These are phyloP conservation scores for Mycogone perniciosa DNA, from an alignment of 2,329 filamentous ascomycete species.

Conservation along the genomic window DNA sequence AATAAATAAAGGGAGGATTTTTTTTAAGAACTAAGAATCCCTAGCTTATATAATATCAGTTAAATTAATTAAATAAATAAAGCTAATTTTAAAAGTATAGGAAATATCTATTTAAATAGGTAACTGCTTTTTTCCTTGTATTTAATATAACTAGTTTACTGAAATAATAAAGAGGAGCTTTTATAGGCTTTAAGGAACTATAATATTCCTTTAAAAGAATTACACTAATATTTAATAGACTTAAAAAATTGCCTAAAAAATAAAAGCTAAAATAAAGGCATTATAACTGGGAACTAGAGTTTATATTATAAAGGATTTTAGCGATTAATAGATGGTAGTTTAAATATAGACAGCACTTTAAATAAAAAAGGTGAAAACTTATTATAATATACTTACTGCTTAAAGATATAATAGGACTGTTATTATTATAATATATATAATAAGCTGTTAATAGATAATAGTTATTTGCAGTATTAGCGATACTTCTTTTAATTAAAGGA, in stretches of 20 bases:
- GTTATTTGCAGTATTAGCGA: neutral
- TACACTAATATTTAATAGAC: neutral
- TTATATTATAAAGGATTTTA: neutral
- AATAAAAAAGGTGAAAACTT: no score
- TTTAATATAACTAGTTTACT: neutral
- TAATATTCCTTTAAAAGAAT: neutral
- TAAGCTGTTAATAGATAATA: neutral
- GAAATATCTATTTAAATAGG: neutral
- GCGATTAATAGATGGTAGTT: neutral
- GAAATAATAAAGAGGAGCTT: neutral
- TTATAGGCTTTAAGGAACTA: neutral
- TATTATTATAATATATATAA: no score
- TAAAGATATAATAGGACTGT: no score
- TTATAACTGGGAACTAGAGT: no score
- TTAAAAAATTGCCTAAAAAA: neutral
- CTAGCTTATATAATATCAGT: neutral
- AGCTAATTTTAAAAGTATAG: neutral
- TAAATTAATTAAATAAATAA: neutral
- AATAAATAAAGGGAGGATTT: neutral
- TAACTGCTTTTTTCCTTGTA: neutral
- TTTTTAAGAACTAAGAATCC: no score
- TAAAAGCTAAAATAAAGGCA: no score
- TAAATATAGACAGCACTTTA: no score
- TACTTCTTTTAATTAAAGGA: no score
- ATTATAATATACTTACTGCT: no score